Percentiles rank a stretch among this genome's conserved stretches.
These are phyloP conservation scores for Mortierella claussenii DNA, from an alignment of 192 early-diverging fungal genomes.

Conservation along the genomic window DNA sequence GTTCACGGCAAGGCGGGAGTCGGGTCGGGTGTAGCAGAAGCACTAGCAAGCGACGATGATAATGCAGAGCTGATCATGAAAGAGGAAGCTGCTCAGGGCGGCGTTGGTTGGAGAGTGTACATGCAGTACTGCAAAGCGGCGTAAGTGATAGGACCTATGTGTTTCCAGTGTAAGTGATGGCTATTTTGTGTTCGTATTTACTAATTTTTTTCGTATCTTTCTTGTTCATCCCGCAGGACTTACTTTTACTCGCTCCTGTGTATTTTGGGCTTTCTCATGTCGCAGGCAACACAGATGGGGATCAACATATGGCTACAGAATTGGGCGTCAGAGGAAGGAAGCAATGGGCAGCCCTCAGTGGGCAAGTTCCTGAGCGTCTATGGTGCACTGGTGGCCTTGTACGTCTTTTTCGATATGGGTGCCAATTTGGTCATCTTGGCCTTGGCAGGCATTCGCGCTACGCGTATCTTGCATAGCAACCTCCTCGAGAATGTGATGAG, in stretches of 20 bases:
- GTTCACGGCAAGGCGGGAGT: slow-evolving; percentile 4
- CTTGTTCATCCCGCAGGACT: background rate
- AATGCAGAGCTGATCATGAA: slow-evolving; percentile 79
- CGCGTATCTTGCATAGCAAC: slow-evolving; percentile 62
- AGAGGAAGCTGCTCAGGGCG: slow-evolving; percentile 82
- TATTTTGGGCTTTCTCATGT: slow-evolving; percentile 11
- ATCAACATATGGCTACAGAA: slow-evolving; percentile 36
- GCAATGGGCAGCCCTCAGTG: background rate
- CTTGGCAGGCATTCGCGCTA: slow-evolving; percentile 24
- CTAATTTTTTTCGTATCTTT: background rate
- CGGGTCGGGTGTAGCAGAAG: background rate
- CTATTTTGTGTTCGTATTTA: slow-evolving; percentile 28
- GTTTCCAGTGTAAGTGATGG: background rate
- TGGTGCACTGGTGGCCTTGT: slow-evolving; percentile 14
- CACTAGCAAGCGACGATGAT: slow-evolving; percentile 64
- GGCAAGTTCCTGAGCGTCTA: slow-evolving; percentile 30
- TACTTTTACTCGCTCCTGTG: slow-evolving; percentile 17
- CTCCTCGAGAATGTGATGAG: slow-evolving; percentile 73
- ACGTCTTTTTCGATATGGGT: slow-evolving; percentile 16
- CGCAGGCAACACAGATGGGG: slow-evolving; percentile 36
- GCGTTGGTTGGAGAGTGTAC: slow-evolving; percentile 69
- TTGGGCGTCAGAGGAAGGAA: slow-evolving; percentile 11
- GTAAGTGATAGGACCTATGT: slow-evolving; percentile 1
- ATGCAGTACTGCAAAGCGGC: slow-evolving; percentile 69
- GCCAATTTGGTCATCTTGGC: slow-evolving; percentile 33